Evolutionary conservation across 2,329 filamentous ascomycete genomes (phyloP), one percentile per base, ranked within the genome.

Genomic region (Diaporthe australafricana): DNA sequence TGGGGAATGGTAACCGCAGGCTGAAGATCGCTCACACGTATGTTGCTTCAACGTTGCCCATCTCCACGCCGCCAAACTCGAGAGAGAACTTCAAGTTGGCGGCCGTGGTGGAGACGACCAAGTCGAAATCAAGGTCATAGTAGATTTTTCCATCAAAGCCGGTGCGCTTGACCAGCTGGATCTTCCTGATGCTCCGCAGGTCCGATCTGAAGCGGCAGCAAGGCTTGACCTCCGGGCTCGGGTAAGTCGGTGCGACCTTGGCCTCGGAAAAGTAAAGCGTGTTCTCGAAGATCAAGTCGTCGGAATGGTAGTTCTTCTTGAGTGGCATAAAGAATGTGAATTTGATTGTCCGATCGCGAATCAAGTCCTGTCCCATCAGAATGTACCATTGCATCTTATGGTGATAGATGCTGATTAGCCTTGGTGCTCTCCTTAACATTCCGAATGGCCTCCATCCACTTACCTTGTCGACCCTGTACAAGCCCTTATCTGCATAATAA

Each of bases 51-150:
- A 50, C 60, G 5, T 50, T 66, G 9, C 69, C 60, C 20, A 70
- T 20, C 48, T 66, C 50, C 16, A 9, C 16, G 57, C 60, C 69
- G 0, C 47, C 1, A 5, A 68, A 20, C 50, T 70, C 60, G 12
- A 70, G 22, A 14, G 69, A 70, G 32, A 70, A 70, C 16, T 45
- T 66, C n/a, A 70, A 8, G 27, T 66, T 70, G 8, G 60, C 69
- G 9, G 12, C 30, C 0, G 48, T 40, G 2, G 69, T 70, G 11
- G 22, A 52, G 9, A 70, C 1, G 1, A 56, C 48, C 1, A 70
- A 25, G 11, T 27, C 2, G 69, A 25, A 70, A 1, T 30, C 0
- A 2, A 70, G 2, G 9, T 30, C n/a, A 3, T n/a, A 47, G 27
- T 40, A 57, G 5, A 5, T 3, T 1, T 17, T 22, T 2, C 57